Evolutionary conservation across 768 basidiomycete genomes (phyloP).

Genomic region (Chiua virens): DNA sequence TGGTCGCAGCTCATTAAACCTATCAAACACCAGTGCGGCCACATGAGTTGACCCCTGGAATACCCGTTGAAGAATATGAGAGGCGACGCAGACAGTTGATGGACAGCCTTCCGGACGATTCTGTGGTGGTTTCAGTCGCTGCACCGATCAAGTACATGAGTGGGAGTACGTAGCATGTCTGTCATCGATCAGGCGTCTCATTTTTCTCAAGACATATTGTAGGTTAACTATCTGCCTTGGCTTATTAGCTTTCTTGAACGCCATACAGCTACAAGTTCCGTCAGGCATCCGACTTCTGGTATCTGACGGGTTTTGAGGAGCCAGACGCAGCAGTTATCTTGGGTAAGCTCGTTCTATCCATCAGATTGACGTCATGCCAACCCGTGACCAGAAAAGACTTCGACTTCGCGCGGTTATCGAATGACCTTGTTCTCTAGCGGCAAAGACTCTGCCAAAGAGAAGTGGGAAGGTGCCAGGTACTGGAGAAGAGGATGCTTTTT

Average conservation of each 20-base stretch:
- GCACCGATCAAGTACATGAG: constrained; percentile 87
- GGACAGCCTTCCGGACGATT: constrained; percentile 68
- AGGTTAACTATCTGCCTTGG: constrained; percentile 31
- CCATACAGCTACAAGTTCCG: constrained; percentile 85
- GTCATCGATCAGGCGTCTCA: constrained; percentile 10
- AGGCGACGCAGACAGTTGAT: constrained; percentile 66
- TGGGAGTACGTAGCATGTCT: constrained; percentile 53
- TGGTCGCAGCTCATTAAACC: constrained; percentile 3
- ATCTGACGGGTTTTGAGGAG: constrained; percentile 94
- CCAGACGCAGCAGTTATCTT: constrained; percentile 88
- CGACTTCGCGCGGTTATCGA: constrained; percentile 71
- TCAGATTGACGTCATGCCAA: background rate
- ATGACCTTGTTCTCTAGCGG: constrained; percentile 85
- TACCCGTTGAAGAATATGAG: constrained; percentile 77
- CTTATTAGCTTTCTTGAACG: constrained; percentile 8
- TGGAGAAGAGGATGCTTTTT: background rate
- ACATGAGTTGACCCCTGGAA: constrained; percentile 81
- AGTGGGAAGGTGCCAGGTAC: constrained; percentile 89
- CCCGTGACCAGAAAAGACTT: constrained; percentile 57
- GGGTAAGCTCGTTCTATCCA: constrained; percentile 42
- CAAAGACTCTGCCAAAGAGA: constrained; percentile 71
- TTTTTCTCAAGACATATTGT: constrained; percentile 67
- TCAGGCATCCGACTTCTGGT: constrained; percentile 92
- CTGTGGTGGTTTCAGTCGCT: constrained; percentile 73
- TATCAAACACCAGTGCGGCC: constrained; percentile 42